Conservation (phyloP, 2,329 filamentous ascomycete genomes). For the Dactylonectria estremocensis region DNA sequence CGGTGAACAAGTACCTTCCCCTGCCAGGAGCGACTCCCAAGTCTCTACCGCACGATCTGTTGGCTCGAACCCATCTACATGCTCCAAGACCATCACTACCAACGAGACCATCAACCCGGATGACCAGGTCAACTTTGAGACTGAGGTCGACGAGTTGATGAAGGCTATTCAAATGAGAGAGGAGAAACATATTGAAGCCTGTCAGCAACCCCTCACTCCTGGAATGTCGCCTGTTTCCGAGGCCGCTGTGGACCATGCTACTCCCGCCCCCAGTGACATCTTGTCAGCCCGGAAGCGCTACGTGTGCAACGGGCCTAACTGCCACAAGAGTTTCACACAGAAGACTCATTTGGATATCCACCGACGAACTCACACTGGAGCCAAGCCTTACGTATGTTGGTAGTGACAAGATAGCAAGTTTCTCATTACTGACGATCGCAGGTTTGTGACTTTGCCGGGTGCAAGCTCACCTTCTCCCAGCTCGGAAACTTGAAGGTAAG, state of each 20-base stretch:
- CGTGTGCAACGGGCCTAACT: constrained; percentile 80
- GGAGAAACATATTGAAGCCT: constrained; percentile 52
- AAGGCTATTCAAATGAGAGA: constrained; percentile 84
- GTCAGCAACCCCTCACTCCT: constrained; percentile 47
- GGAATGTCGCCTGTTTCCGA: constrained; percentile 46
- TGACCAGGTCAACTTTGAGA: constrained; percentile 78
- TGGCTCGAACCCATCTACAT: constrained; percentile 48
- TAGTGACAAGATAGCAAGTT: not conserved
- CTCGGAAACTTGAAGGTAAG: constrained; percentile 89
- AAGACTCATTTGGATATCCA: constrained; percentile 96
- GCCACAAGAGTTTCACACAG: constrained; percentile 87
- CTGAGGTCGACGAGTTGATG: constrained; percentile 90
- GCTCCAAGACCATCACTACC: constrained; percentile 59
- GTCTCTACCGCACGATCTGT: constrained; percentile 45
- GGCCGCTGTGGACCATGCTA: constrained; percentile 40
- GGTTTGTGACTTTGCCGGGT: constrained; percentile 80
- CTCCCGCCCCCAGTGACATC: constrained; percentile 44
- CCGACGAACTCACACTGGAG: constrained; percentile 87
- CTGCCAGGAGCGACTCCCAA: constrained; percentile 53
- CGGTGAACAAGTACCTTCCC: constrained; percentile 54
- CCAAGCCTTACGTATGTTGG: constrained; percentile 86
- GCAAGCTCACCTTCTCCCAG: constrained; percentile 88
- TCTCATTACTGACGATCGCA: constrained; percentile 51
- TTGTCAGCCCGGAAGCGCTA: constrained; percentile 71
- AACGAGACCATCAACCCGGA: constrained; percentile 64